Evolutionary conservation across 2,329 filamentous ascomycete genomes (phyloP).

Genomic region (Cladosporium cucumerinum): DNA sequence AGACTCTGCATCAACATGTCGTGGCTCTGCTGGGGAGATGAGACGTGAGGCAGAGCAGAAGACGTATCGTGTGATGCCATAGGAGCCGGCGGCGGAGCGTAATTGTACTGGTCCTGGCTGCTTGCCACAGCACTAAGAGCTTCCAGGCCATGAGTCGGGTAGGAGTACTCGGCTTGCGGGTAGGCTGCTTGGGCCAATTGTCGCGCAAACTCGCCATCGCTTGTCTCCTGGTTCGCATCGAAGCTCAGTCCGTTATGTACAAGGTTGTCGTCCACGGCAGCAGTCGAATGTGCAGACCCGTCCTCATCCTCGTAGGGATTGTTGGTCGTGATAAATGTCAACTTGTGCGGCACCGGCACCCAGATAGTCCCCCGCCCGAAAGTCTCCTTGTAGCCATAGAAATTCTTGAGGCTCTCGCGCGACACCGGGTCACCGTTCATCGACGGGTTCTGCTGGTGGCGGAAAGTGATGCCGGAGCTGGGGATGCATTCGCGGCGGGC

Average conservation of each 20-base stretch:
- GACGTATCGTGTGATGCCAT: constrained; percentile 28
- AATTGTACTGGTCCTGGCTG: constrained; percentile 41
- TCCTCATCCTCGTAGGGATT: constrained; percentile 57
- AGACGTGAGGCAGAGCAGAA: constrained; percentile 18
- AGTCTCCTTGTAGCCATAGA: constrained; percentile 65
- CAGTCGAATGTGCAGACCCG: not conserved
- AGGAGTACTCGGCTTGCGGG: constrained; percentile 18
- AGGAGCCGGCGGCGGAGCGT: constrained; percentile 29
- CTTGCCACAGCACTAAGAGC: constrained; percentile 53
- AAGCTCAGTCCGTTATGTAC: constrained; percentile 17
- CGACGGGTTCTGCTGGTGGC: constrained; percentile 67
- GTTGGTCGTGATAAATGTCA: constrained; percentile 60
- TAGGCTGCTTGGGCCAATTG: constrained; percentile 22
- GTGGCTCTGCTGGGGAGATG: constrained; percentile 24
- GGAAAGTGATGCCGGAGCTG: constrained; percentile 62
- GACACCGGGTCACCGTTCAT: constrained; percentile 55
- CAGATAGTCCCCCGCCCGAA: constrained; percentile 60
- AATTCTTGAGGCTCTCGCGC: constrained; percentile 53
- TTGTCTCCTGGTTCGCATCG: constrained; percentile 16
- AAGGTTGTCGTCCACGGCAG: constrained; percentile 9
- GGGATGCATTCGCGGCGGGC: constrained; percentile 59
- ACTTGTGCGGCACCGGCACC: constrained; percentile 59
- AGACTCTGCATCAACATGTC: constrained; percentile 41
- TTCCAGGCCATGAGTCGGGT: constrained; percentile 50
- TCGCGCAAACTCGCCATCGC: constrained; percentile 9